These are phyloP conservation scores for Chaetoscypha palmicola DNA, from an alignment of 2,329 filamentous ascomycete genomes.

Conservation along the genomic window DNA sequence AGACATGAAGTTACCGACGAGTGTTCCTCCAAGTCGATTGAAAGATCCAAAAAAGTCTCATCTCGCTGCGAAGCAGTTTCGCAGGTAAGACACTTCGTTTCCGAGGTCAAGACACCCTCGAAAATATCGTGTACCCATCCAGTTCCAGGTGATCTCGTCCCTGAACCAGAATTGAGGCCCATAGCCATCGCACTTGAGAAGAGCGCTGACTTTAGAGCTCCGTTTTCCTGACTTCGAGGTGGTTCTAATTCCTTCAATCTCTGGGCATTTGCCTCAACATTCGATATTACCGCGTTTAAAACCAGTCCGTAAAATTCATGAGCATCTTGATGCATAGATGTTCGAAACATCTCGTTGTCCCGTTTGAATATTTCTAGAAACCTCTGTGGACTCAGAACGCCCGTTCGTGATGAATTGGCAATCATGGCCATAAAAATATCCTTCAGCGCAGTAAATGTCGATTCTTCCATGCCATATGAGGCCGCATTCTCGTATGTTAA, in stretches of 20 bases:
- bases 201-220: slow-evolving; percentile 42
- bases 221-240: slow-evolving; percentile 35
- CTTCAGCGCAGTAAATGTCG: slow-evolving; percentile 87
- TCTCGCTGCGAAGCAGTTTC: slow-evolving; percentile 93
- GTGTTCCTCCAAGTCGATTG: slow-evolving; percentile 91
- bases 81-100: slow-evolving; percentile 93
- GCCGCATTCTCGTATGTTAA: slow-evolving; percentile 73
- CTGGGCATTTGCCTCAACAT: slow-evolving; percentile 81
- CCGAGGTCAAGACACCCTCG: slow-evolving; percentile 87
- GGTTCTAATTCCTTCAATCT: slow-evolving; percentile 47
- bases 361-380: slow-evolving; percentile 90
- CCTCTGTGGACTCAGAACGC: slow-evolving; percentile 84
- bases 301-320: slow-evolving; percentile 95
- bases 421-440: slow-evolving; percentile 93
- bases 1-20: slow-evolving; percentile 94
- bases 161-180: slow-evolving; percentile 27
- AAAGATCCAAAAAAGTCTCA: slow-evolving; percentile 91
- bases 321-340: slow-evolving; percentile 96
- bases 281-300: slow-evolving; percentile 91
- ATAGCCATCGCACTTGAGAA: slow-evolving; percentile 36
- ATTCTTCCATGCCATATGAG: slow-evolving; percentile 88
- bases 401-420: slow-evolving; percentile 71
- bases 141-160: slow-evolving; percentile 52
- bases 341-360: slow-evolving; percentile 95
- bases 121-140: slow-evolving; percentile 98